phyloP scores from a whole-genome alignment of 495 filamentous ascomycete genomes.

The Aspergillus haitiensis region DNA sequence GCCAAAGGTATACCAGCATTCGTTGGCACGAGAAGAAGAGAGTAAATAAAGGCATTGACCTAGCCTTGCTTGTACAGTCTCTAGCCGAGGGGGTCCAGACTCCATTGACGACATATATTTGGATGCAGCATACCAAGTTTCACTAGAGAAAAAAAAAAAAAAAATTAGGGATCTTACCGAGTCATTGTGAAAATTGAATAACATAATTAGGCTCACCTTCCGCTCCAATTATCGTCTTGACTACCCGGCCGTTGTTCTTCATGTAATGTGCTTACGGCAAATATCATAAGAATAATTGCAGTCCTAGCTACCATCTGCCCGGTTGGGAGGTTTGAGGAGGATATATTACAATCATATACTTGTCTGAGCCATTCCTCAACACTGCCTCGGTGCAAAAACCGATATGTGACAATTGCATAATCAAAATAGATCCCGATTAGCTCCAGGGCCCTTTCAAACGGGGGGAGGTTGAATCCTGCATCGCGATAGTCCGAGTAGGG shows the following conservation, averaged over 20 bases:
- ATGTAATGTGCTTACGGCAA: constrained; percentile 44
- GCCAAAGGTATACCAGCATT: constrained; percentile 52
- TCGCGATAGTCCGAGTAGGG: constrained; percentile 38
- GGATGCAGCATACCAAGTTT: constrained; percentile 46
- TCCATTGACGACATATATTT: constrained; percentile 45
- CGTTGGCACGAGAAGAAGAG: constrained; percentile 49
- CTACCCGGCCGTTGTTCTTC: constrained; percentile 31
- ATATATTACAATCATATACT: constrained; percentile 39
- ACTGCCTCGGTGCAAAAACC: constrained; percentile 44
- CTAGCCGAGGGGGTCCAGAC: constrained; percentile 44
- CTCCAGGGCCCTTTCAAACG: constrained; percentile 38
- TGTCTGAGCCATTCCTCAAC: constrained; percentile 43
- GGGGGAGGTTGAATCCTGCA: constrained; percentile 35
- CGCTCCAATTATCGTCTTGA: constrained; percentile 25
- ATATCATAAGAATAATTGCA: constrained; percentile 46
- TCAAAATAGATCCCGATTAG: constrained; percentile 47
- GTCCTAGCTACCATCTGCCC: constrained; percentile 44
- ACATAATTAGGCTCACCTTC: constrained; percentile 28
- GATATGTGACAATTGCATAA: constrained; percentile 50
- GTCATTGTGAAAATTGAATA: no score
- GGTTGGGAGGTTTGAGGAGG: constrained; percentile 36
- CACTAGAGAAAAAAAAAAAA: constrained; percentile 24
- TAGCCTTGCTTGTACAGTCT: constrained; percentile 46
- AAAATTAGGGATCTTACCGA: neutral
- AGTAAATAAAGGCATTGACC: constrained; percentile 49